Percentiles rank a stretch among this genome's conserved stretches.
Conservation (phyloP, 2,329 filamentous ascomycete genomes). For the Botryotinia narcissicola region DNA sequence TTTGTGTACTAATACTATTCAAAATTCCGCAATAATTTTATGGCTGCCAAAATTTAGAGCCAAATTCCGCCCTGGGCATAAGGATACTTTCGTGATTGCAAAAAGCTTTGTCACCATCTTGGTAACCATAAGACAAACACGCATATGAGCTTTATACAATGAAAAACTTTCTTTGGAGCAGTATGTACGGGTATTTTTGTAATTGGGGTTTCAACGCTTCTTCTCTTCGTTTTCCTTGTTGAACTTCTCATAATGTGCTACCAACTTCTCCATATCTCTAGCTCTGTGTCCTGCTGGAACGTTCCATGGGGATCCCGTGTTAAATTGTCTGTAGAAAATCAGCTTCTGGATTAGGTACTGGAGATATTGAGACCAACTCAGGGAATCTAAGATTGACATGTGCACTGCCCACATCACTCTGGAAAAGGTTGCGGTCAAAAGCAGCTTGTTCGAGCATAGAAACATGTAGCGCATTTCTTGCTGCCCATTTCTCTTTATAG, state of each 20-base stretch:
- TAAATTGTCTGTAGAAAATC: conserved; percentile 54
- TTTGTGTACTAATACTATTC: background rate
- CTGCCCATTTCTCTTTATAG: conserved; percentile 51
- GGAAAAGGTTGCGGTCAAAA: conserved; percentile 59
- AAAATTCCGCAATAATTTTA: background rate
- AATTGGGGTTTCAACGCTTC: conserved; percentile 39
- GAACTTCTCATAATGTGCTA: conserved; percentile 60
- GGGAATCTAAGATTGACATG: conserved; percentile 57
- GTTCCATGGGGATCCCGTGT: conserved; percentile 61
- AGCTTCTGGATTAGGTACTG: background rate
- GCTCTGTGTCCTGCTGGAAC: conserved; percentile 57
- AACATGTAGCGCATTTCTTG: conserved; percentile 59
- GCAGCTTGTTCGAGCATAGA: conserved; percentile 61
- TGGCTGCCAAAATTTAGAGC: background rate
- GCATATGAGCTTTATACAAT: conserved; percentile 6
- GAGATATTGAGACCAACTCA: conserved; percentile 53
- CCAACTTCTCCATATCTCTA: conserved; percentile 57
- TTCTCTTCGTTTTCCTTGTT: conserved; percentile 55
- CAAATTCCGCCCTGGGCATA: background rate
- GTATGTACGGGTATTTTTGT: conserved; percentile 25
- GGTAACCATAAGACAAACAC: background rate
- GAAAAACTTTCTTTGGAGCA: conserved; percentile 2
- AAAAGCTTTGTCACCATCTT: conserved; percentile 13
- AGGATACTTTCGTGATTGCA: background rate
- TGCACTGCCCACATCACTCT: conserved; percentile 44